A percentile compares a stretch with the other conserved stretches of the same genome.
Conservation (phyloP, 176 grass and related monocot genomes). For the Oryza glumipatula region DNA sequence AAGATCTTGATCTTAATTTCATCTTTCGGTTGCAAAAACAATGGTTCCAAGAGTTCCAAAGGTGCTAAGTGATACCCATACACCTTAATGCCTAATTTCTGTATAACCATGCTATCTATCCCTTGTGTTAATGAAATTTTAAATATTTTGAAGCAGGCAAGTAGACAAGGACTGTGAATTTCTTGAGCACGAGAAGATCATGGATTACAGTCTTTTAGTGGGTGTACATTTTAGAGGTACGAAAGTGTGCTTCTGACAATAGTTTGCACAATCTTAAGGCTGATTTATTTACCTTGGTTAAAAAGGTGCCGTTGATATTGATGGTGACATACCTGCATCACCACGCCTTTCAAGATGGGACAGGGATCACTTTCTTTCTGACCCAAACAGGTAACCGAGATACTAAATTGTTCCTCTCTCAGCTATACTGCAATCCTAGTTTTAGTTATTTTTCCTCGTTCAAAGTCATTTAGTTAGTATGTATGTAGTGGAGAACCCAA, state of each 20-base stretch:
- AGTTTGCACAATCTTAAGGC: constrained; percentile 34
- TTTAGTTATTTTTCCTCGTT: not conserved
- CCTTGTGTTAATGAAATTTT: constrained; percentile 43
- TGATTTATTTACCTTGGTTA: constrained; percentile 37
- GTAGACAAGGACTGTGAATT: constrained; percentile 84
- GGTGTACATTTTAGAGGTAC: constrained; percentile 90
- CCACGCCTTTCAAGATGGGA: constrained; percentile 74
- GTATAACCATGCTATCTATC: constrained; percentile 29
- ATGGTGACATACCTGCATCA: constrained; percentile 55
- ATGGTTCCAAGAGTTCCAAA: constrained; percentile 79
- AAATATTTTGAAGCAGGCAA: constrained; percentile 68
- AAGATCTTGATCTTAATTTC: constrained; percentile 98
- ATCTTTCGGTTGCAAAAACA: constrained; percentile 79
- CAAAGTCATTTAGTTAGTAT: constrained; percentile 9
- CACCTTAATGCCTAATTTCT: constrained; percentile 38
- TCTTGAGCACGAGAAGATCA: constrained; percentile 89
- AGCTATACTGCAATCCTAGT: constrained; percentile 25
- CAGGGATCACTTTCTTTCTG: constrained; percentile 72
- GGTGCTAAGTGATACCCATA: constrained; percentile 40
- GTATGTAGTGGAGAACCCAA: constrained; percentile 14
- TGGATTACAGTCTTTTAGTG: constrained; percentile 96
- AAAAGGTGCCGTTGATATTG: constrained; percentile 72
- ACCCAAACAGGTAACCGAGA: constrained; percentile 80
- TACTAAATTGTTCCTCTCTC: constrained; percentile 17
- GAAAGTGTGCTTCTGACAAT: constrained; percentile 38